phyloP scores from a whole-genome alignment of 2,329 filamentous ascomycete species.

The Botrytis tulipae region DNA sequence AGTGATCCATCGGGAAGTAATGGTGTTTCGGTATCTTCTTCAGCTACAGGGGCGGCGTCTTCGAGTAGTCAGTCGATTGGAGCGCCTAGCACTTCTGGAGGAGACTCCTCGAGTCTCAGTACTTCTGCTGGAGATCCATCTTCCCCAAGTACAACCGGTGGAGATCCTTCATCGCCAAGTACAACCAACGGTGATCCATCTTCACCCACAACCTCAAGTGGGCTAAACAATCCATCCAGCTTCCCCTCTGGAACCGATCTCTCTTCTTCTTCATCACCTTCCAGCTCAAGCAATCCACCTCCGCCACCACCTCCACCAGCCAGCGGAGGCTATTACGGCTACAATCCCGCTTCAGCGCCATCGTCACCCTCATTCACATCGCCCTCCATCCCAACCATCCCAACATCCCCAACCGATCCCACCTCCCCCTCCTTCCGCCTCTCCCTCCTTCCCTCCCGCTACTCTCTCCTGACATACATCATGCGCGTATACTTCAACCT shows the following conservation, averaged over 20 bases:
- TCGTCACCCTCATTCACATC: not conserved
- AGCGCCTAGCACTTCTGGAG: not conserved
- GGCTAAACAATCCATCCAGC: not conserved
- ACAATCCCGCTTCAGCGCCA: not conserved
- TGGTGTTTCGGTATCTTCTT: not conserved
- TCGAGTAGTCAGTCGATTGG: not conserved
- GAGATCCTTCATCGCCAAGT: not conserved
- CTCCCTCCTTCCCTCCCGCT: slow-evolving; percentile 7
- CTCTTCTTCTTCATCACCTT: not conserved
- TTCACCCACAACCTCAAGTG: not conserved
- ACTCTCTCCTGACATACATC: not conserved
- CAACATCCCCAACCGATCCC: not conserved
- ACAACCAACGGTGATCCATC: not conserved
- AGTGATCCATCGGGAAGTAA: not conserved
- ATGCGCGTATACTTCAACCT: not conserved
- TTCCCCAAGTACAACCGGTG: not conserved
- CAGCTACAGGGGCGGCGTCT: not conserved
- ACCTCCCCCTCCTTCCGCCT: not conserved
- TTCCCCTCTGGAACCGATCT: not conserved
- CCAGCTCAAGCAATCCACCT: not conserved
- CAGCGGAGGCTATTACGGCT: not conserved
- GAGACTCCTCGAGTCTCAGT: too few species aligned
- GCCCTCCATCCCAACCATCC: not conserved
- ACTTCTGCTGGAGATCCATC: not conserved
- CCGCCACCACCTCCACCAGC: not conserved